Evolutionary conservation across 139 green algal species (phyloP).

Genomic region (Choricystis sp.): DNA sequence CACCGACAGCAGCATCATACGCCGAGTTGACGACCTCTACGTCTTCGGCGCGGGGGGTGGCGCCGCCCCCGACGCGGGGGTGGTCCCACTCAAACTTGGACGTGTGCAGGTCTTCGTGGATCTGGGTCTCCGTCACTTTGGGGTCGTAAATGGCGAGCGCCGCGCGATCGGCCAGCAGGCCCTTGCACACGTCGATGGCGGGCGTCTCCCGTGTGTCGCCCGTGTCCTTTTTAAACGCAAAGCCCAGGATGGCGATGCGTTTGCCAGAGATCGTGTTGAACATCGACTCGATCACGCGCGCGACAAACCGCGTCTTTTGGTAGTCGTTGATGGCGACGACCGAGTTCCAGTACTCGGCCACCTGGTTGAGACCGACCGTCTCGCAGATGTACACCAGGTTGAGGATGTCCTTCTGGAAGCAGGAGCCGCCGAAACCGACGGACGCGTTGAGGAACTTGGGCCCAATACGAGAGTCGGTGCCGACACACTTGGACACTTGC

Average conservation of each 20-base stretch:
- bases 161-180: slow-evolving; percentile 32
- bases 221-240: slow-evolving; percentile 97
- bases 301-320: slow-evolving; percentile 95
- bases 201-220: slow-evolving; percentile 96
- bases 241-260: slow-evolving; percentile 90
- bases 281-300: slow-evolving; percentile 85
- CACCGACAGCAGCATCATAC: slow-evolving; percentile 46
- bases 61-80: slow-evolving; percentile 28
- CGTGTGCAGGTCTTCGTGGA: slow-evolving; percentile 64
- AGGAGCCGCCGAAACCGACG: slow-evolving; percentile 96
- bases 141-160: slow-evolving; percentile 82
- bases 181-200: slow-evolving; percentile 91
- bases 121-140: slow-evolving; percentile 61
- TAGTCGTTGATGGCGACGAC: slow-evolving; percentile 97
- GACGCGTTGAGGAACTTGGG: slow-evolving; percentile 92
- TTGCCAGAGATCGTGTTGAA: slow-evolving; percentile 98
- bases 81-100: slow-evolving; percentile 89
- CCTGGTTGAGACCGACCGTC: slow-evolving; percentile 74
- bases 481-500: slow-evolving; percentile 79
- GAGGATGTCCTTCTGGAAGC: slow-evolving; percentile 99
- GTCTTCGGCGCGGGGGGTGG: slow-evolving; percentile 32
- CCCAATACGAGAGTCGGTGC: slow-evolving; percentile 89
- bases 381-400: slow-evolving; percentile 97
- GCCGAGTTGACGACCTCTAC: slow-evolving; percentile 25
- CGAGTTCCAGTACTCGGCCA: slow-evolving; percentile 90